phyloP scores from a whole-genome alignment of 1,139 yeast genomes.

The Saccharomycopsis hybrid region DNA sequence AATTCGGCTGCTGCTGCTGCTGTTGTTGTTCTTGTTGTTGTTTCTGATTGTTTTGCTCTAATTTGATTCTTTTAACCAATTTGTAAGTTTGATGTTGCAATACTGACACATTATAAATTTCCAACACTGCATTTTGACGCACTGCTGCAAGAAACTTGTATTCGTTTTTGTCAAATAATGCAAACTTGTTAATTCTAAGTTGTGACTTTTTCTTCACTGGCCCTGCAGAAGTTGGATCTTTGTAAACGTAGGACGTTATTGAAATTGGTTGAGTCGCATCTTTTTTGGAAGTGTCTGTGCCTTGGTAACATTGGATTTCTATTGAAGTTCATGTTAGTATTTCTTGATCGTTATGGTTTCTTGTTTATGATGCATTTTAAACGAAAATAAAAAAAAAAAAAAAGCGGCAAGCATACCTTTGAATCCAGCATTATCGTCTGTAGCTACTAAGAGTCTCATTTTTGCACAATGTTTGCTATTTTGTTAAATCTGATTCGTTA shows the following conservation, averaged over 20 bases:
- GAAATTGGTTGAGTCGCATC: conserved; percentile 50
- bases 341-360: too few relatives aligned
- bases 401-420: conserved; percentile 28
- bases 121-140: conserved; percentile 9
- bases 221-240: background rate
- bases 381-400: background rate
- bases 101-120: conserved; percentile 1
- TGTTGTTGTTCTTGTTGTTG: too few relatives aligned
- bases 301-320: conserved; percentile 49
- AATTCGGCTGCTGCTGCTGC: too few relatives aligned
- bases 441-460: conserved; percentile 47
- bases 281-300: conserved; percentile 65
- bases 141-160: conserved; percentile 8
- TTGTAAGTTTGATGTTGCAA: too few relatives aligned
- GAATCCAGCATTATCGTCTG: conserved; percentile 51
- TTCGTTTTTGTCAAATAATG: conserved; percentile 16
- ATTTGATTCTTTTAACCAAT: too few relatives aligned
- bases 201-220: background rate
- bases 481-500: background rate
- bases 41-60: too few relatives aligned
- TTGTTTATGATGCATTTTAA: background rate
- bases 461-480: background rate
- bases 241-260: conserved; percentile 30
- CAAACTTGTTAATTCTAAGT: conserved; percentile 8
- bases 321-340: conserved; percentile 5